A percentile compares a stretch with the other conserved stretches of the same genome.
Conservation (phyloP, 2,329 filamentous ascomycete genomes). For the Pseudocercospora fuligena region DNA sequence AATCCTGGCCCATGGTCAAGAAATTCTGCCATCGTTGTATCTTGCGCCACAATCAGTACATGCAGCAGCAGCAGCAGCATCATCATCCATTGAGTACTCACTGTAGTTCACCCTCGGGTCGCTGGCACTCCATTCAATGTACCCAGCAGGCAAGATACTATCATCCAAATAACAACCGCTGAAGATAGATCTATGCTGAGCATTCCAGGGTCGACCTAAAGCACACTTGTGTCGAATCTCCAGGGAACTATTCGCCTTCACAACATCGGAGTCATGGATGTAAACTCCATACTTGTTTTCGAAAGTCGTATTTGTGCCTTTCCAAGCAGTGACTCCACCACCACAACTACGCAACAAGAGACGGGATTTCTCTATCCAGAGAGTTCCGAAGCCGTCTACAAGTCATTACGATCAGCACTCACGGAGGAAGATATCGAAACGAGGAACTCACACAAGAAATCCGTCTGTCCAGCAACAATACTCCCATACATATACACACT, state of each 20-base stretch:
- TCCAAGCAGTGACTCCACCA: conserved; percentile 70
- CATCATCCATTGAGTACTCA: conserved; percentile 23
- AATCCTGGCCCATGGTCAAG: conserved; percentile 59
- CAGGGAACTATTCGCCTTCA: conserved; percentile 59
- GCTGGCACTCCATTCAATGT: conserved; percentile 57
- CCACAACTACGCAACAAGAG: conserved; percentile 65
- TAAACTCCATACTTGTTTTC: conserved; percentile 71
- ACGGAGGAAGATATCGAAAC: background rate
- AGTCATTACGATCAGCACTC: background rate
- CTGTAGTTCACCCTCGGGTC: conserved; percentile 46
- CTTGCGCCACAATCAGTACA: conserved; percentile 12
- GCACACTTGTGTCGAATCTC: conserved; percentile 56
- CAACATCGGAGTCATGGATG: conserved; percentile 60
- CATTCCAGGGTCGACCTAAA: conserved; percentile 67
- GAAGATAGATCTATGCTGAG: conserved; percentile 62
- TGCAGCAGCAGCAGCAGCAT: background rate
- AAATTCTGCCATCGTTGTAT: conserved; percentile 64
- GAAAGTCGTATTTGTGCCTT: conserved; percentile 54
- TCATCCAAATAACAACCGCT: conserved; percentile 60
- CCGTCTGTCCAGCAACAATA: conserved; percentile 67
- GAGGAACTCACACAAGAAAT: conserved; percentile 59
- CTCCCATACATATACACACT: conserved; percentile 68
- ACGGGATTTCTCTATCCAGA: conserved; percentile 61
- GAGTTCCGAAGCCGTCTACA: conserved; percentile 59
- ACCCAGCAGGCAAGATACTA: conserved; percentile 59